These are phyloP conservation scores for Hericium rajendrae DNA, from an alignment of 768 basidiomycete species.

Conservation along the genomic window DNA sequence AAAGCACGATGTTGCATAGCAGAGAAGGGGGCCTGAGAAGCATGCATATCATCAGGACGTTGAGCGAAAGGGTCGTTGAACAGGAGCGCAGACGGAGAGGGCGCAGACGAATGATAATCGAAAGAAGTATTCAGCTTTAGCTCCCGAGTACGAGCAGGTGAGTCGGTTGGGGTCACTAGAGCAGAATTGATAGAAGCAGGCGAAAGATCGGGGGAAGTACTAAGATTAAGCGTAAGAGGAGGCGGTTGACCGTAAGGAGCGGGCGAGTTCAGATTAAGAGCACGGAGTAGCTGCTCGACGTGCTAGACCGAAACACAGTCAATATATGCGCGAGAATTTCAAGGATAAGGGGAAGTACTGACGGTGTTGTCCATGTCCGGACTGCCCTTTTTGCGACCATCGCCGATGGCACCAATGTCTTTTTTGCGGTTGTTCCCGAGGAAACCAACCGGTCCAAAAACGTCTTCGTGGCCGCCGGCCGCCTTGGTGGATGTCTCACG, in stretches of 20 bases:
- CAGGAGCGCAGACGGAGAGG: constrained; percentile 28
- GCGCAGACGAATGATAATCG: constrained; percentile 29
- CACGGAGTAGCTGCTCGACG: constrained; percentile 72
- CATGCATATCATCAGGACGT: constrained; percentile 19
- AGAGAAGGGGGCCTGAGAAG: constrained; percentile 6
- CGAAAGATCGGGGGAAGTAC: constrained; percentile 57
- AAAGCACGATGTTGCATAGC: constrained; percentile 2
- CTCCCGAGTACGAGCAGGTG: constrained; percentile 55
- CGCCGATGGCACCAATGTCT: constrained; percentile 66
- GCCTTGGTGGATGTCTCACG: constrained; percentile 20
- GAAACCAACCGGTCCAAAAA: constrained; percentile 48
- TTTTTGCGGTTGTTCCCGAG: constrained; percentile 30
- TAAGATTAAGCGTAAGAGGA: constrained; percentile 31
- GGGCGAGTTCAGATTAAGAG: constrained; percentile 73
- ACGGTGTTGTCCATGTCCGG: constrained; percentile 51
- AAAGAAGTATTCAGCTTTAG: constrained; percentile 44
- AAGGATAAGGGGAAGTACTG: constrained; percentile 20
- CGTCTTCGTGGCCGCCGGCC: constrained; percentile 43
- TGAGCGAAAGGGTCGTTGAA: constrained; percentile 33
- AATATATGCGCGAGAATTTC: constrained; percentile 12
- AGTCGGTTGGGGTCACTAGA: constrained; percentile 68
- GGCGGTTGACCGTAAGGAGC: constrained; percentile 33
- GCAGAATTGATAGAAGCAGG: constrained; percentile 64
- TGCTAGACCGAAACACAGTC: constrained; percentile 34
- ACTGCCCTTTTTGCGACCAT: constrained; percentile 58